Evolutionary conservation across 2,329 filamentous ascomycete species (phyloP).

Genomic region (Epichloe sp.): DNA sequence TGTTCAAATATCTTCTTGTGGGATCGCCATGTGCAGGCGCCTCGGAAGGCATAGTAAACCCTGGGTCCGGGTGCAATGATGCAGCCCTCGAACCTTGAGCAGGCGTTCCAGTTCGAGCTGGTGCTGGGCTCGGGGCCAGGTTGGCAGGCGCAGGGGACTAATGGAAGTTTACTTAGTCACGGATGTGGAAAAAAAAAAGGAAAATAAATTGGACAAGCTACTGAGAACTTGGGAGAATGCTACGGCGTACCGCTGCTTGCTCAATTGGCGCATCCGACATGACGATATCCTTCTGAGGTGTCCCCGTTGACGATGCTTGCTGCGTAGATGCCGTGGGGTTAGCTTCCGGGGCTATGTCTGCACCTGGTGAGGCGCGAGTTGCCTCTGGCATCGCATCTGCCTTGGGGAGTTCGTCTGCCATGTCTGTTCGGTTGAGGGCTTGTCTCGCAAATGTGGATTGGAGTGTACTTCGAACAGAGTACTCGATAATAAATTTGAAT

Average conservation of each 20-base stretch:
- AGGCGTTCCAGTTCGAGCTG: slow-evolving; percentile 36
- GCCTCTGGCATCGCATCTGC: slow-evolving; percentile 6
- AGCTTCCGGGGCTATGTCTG: slow-evolving; percentile 11
- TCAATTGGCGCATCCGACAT: slow-evolving; percentile 32
- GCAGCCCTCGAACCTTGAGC: slow-evolving; percentile 39
- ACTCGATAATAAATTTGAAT: no score
- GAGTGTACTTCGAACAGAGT: not conserved
- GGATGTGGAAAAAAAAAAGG: not conserved
- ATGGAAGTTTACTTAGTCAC: slow-evolving; percentile 2
- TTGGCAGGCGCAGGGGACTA: slow-evolving; percentile 24
- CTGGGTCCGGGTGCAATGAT: slow-evolving; percentile 42
- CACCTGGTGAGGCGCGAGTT: slow-evolving; percentile 10
- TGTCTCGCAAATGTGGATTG: not conserved
- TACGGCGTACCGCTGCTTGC: slow-evolving; percentile 24
- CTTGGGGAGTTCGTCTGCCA: slow-evolving; percentile 17
- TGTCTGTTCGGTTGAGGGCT: slow-evolving; percentile 7
- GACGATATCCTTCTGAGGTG: slow-evolving; percentile 23
- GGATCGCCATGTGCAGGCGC: slow-evolving; percentile 53
- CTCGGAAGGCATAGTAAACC: slow-evolving; percentile 43
- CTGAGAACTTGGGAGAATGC: no score
- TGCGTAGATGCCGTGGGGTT: slow-evolving; percentile 7
- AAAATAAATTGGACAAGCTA: not conserved
- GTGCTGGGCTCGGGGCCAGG: slow-evolving; percentile 27
- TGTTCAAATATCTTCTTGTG: slow-evolving; percentile 57
- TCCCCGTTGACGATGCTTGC: slow-evolving; percentile 7